Conservation (phyloP, 2,329 filamentous ascomycete genomes). For the Cadophora malorum region DNA sequence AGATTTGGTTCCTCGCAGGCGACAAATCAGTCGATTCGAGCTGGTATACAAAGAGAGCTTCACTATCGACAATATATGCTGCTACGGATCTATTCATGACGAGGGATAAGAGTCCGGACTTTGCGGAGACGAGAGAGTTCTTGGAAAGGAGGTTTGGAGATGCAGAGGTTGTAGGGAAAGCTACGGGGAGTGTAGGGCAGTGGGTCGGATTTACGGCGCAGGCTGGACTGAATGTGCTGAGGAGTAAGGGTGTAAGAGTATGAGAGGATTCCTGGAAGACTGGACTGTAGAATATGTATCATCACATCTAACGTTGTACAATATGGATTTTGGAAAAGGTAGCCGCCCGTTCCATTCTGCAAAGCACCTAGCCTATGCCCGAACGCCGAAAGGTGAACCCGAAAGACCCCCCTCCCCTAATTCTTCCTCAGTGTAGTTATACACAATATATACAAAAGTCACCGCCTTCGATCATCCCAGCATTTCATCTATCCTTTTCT, state of each 20-base stretch:
- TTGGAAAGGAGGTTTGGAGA: constrained; percentile 74
- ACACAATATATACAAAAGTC: background rate
- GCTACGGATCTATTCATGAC: constrained; percentile 93
- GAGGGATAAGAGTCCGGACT: constrained; percentile 77
- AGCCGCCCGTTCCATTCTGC: background rate
- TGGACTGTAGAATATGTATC: constrained; percentile 16
- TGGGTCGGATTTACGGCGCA: constrained; percentile 85
- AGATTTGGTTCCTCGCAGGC: constrained; percentile 87
- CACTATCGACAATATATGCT: constrained; percentile 72
- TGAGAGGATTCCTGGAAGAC: constrained; percentile 21
- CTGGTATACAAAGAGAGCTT: constrained; percentile 82
- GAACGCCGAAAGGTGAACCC: background rate
- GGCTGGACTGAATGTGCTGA: constrained; percentile 79
- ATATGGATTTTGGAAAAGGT: background rate
- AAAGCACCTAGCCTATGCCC: constrained; percentile 6
- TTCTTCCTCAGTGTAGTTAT: background rate
- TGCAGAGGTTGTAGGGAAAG: constrained; percentile 64
- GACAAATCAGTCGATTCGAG: constrained; percentile 81
- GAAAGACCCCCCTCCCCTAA: background rate
- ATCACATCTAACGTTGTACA: constrained; percentile 7
- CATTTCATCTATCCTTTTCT: constrained; percentile 41
- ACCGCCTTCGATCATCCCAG: constrained; percentile 11
- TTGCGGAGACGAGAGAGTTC: constrained; percentile 79
- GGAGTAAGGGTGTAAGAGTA: constrained; percentile 86
- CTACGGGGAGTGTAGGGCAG: constrained; percentile 68